Conservation (phyloP, 306 rosid genomes). For the Rubus idaeus region DNA sequence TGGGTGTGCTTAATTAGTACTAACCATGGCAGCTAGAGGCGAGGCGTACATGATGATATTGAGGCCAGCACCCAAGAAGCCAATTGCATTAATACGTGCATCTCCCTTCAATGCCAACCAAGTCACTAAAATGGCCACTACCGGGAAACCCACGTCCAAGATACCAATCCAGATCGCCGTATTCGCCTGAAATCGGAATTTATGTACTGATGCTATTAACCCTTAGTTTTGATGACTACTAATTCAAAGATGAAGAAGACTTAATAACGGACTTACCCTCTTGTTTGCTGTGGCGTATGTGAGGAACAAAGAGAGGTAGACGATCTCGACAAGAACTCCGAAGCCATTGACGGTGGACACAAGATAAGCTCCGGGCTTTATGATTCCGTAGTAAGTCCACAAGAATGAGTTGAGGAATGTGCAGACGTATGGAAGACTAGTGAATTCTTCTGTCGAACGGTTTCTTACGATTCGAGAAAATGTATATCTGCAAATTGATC, state of each 20-base stretch:
- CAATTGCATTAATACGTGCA: slow-evolving; percentile 40
- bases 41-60: slow-evolving; percentile 63
- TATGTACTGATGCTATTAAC: no score
- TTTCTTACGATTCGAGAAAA: slow-evolving; percentile 49
- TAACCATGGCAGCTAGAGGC: slow-evolving; percentile 56
- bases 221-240: no score
- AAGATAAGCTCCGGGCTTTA: slow-evolving; percentile 51
- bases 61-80: slow-evolving; percentile 49
- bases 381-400: slow-evolving; percentile 72
- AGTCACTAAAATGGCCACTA: slow-evolving; percentile 25
- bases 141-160: slow-evolving; percentile 44
- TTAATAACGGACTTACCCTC: slow-evolving; percentile 27
- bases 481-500: slow-evolving; percentile 26
- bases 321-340: slow-evolving; percentile 47
- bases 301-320: slow-evolving; percentile 53
- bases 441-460: slow-evolving; percentile 55
- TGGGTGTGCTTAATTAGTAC: background rate
- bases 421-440: slow-evolving; percentile 67
- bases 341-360: slow-evolving; percentile 67
- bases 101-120: slow-evolving; percentile 47
- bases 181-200: slow-evolving; percentile 32
- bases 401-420: slow-evolving; percentile 52
- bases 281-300: slow-evolving; percentile 41
- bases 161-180: slow-evolving; percentile 36
- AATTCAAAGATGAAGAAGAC: no score